Base-by-base conservation (phyloP, 768 basidiomycete species). In the Paxillus ammoniavirescens region DNA sequence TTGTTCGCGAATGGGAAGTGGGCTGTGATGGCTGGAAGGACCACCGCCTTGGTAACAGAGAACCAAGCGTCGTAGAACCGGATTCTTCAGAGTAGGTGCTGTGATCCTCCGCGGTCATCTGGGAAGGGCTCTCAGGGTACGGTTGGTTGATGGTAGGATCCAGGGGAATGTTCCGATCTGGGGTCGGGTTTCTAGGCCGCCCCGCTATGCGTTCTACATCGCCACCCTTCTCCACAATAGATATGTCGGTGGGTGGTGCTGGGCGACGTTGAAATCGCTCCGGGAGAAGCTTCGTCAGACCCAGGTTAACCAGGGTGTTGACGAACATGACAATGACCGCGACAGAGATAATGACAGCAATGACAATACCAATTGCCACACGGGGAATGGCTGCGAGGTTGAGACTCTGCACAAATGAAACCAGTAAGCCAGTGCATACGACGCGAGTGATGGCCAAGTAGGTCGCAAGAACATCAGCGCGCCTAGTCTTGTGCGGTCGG, bases 361-460 rank as follows among this genome's bases (percentile, higher is more conserved):
- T 77, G 56, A 92, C 79, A 52, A 89, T 78, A 18, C 92, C 93
- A 52, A 97, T 85, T 33, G 81, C 86, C 2, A 90, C 87, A 17
- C 93, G 82, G 1, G 89, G 85, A 60, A 96, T 96, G 38, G 93
- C 77, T 15, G 76, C 71, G 33, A 94, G 77, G 6, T 75, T 68
- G 23, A 93, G 64, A 8, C 70, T 73, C 57, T 89, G 78, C 44
- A 92, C 72, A 68, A 94, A 97, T 0, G 90, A 82, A 56, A 96
- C 79, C 73, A 90, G 73, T 18, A 93, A 66, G 6, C 83, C 87
- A 26, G 85, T 83, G 52, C 82, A 86, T 10, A 86, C 73, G 8
- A 95, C 72, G 26, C 93, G 80, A 10, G 84, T 79, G 58, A 88
- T 74, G 38, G 82, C 78, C 28, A 94, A 69, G 66, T 83, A 89